A percentile compares a stretch with the other conserved stretches of the same genome.
Conservation (phyloP, 148 eudicot species). For the Rheum nobile region DNA sequence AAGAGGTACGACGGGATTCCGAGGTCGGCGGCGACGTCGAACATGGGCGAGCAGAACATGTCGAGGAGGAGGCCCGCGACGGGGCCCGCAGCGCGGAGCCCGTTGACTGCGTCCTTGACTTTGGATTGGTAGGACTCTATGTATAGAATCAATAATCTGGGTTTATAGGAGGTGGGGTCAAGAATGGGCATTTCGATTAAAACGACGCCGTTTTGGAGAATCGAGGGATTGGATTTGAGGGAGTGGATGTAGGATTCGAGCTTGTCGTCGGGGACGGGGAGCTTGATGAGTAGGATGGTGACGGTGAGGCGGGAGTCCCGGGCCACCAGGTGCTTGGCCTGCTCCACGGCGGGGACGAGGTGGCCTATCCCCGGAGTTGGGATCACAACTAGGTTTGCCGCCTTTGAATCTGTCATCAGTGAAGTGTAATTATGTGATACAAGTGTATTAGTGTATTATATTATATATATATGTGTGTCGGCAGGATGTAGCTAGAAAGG, state of each 20-base stretch:
- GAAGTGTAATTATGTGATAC: no score
- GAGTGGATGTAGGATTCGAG: constrained; percentile 15
- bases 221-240: constrained; percentile 12
- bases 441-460: no score
- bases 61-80: constrained; percentile 24
- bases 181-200: background rate
- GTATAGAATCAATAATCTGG: background rate
- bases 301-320: constrained; percentile 16
- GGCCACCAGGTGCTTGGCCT: constrained; percentile 20
- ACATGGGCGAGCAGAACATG: constrained; percentile 23
- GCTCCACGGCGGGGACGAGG: constrained; percentile 25
- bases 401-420: no score
- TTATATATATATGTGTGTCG: no score
- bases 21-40: constrained; percentile 29
- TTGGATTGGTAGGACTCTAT: constrained; percentile 14
- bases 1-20: constrained; percentile 23
- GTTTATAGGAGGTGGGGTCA: constrained; percentile 13
- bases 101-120: constrained; percentile 13
- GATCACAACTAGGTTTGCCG: constrained; percentile 17
- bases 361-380: constrained; percentile 20
- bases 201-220: constrained; percentile 1
- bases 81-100: background rate
- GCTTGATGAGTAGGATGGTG: constrained; percentile 29
- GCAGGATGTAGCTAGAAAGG: no score
- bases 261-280: constrained; percentile 5